These are phyloP conservation scores for Ganoderma resinaceum DNA, from an alignment of 1,284 basidiomycete genomes.

Conservation along the genomic window DNA sequence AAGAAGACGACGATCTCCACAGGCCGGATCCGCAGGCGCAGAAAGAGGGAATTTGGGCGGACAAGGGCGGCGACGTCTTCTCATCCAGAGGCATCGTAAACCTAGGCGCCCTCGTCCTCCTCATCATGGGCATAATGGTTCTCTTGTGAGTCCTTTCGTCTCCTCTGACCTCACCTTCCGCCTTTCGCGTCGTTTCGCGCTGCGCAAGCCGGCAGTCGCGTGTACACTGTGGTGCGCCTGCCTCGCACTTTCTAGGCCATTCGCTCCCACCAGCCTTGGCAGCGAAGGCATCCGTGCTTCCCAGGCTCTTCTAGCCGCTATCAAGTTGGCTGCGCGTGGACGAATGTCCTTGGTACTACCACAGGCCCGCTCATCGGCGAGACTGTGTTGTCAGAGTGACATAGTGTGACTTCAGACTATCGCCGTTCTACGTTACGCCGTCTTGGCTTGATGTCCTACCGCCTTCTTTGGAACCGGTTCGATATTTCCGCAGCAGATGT, in stretches of 20 bases:
- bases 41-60: constrained; percentile 26
- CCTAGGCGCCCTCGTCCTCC: constrained; percentile 41
- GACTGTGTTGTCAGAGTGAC: not conserved
- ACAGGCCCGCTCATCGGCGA: not conserved
- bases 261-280: constrained; percentile 2
- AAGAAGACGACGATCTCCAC: constrained; percentile 45
- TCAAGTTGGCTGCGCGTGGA: not conserved
- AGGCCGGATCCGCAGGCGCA: constrained; percentile 37
- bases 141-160: constrained; percentile 42
- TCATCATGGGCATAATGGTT: constrained; percentile 43
- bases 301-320: not conserved
- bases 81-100: constrained; percentile 43
- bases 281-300: not conserved
- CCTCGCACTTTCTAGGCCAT: not conserved
- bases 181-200: constrained; percentile 9
- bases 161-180: not conserved
- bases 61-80: constrained; percentile 37
- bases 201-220: constrained; percentile 16
- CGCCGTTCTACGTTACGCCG: not conserved
- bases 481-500: not conserved
- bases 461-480: not conserved
- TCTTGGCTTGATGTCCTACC: not conserved
- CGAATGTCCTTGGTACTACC: not conserved
- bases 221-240: not conserved
- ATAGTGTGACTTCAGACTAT: not conserved